Percentiles rank a stretch among this genome's conserved stretches.
Evolutionary conservation across 169 alveolate species (phyloP).

Genomic region (Plasmodium fragile): DNA sequence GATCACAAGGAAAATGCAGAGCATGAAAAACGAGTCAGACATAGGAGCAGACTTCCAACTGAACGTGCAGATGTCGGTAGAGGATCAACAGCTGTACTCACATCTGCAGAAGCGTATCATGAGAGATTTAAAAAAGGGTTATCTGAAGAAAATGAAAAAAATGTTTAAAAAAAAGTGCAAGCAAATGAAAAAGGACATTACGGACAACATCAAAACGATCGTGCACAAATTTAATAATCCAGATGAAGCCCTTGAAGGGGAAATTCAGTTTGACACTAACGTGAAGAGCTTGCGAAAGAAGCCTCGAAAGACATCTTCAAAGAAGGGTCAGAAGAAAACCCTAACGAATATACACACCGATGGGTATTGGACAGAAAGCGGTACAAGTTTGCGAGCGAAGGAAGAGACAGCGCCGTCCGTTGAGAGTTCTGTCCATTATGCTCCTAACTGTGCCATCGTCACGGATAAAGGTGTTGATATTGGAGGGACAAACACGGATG

Average conservation of each 20-base stretch:
- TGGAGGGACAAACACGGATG: not conserved
- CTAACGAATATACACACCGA: not conserved
- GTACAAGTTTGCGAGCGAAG: not conserved
- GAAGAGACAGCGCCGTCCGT: not conserved
- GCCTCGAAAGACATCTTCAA: not conserved
- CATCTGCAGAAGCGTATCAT: conserved; percentile 4
- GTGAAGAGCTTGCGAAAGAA: not conserved
- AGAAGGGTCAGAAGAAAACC: not conserved
- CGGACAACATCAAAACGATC: conserved; percentile 7
- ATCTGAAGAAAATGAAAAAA: conserved; percentile 39
- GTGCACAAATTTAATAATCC: conserved; percentile 8
- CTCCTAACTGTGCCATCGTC: not conserved
- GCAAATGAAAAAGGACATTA: conserved; percentile 35
- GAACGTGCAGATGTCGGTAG: not conserved
- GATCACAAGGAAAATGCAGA: not conserved
- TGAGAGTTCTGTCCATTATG: not conserved
- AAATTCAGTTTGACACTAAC: not conserved
- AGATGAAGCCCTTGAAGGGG: not conserved
- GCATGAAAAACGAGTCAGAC: not conserved
- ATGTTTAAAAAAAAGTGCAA: conserved; percentile 15
- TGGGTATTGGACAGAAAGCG: not conserved
- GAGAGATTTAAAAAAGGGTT: conserved; percentile 21
- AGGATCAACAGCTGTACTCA: not conserved
- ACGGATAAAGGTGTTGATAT: not conserved
- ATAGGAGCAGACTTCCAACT: not conserved